A percentile compares a stretch with the other conserved stretches of the same genome.
Conservation (phyloP, 169 alveolate genomes). For the Eimeria necatrix region DNA sequence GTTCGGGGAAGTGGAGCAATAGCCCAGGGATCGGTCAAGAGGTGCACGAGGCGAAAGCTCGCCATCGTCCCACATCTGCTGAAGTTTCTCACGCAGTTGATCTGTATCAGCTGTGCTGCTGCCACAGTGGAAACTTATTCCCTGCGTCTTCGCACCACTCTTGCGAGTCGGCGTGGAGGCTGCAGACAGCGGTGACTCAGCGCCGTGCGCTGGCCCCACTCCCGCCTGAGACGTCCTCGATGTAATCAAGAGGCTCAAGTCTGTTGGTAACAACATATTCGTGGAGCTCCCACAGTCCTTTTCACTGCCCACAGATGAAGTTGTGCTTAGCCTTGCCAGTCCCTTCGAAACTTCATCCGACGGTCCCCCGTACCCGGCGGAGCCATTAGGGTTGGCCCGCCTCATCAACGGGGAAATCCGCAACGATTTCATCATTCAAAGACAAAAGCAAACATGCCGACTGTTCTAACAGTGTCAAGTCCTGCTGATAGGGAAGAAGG, state of each 20-base stretch:
- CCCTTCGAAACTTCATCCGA: conserved; percentile 34
- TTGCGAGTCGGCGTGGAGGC: conserved; percentile 71
- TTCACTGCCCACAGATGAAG: background rate
- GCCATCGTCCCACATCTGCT: conserved; percentile 75
- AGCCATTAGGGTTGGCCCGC: conserved; percentile 60
- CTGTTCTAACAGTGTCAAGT: background rate
- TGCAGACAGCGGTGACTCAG: conserved; percentile 47
- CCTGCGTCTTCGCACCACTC: background rate
- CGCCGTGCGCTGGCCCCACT: background rate
- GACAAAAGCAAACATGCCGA: background rate
- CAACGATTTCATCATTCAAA: conserved; percentile 20
- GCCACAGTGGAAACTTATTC: background rate
- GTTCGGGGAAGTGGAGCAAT: conserved; percentile 61
- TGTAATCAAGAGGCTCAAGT: background rate
- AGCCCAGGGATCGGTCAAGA: conserved; percentile 70
- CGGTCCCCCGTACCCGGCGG: background rate
- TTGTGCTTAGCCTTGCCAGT: conserved; percentile 52
- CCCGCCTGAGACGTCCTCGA: conserved; percentile 31
- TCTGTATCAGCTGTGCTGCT: conserved; percentile 22
- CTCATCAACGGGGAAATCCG: conserved; percentile 55
- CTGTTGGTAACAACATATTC: background rate
- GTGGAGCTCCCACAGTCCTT: background rate
- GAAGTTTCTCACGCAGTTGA: conserved; percentile 33
- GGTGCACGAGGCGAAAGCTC: conserved; percentile 77
- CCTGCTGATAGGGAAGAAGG: background rate